Evolutionary conservation across 768 basidiomycete genomes (phyloP).

Genomic region (Mycena galopus): DNA sequence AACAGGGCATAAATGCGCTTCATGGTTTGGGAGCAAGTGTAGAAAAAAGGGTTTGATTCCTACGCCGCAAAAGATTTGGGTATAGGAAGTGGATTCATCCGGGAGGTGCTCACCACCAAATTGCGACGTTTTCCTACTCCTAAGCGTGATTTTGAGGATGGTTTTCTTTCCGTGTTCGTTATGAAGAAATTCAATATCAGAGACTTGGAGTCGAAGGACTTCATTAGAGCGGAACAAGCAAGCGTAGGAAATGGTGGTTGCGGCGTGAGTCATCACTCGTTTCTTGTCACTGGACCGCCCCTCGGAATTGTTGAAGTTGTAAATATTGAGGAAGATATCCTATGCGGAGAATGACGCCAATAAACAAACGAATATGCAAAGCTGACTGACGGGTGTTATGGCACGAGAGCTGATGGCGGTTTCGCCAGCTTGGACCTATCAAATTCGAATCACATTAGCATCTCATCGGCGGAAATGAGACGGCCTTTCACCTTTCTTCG

Average conservation of each 20-base stretch:
- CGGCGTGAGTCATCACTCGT: slow-evolving; percentile 42
- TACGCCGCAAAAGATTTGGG: slow-evolving; percentile 2
- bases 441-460: too few relatives aligned
- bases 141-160: slow-evolving; percentile 37
- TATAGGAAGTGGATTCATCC: too few relatives aligned
- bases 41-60: slow-evolving; percentile 48
- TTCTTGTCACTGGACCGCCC: slow-evolving; percentile 45
- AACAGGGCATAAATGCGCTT: slow-evolving; percentile 50
- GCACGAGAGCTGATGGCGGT: slow-evolving; percentile 34
- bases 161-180: not conserved
- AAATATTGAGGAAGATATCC: slow-evolving; percentile 2
- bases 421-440: slow-evolving; percentile 34
- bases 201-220: slow-evolving; percentile 46
- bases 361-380: too few relatives aligned
- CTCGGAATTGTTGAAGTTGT: slow-evolving; percentile 30
- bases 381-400: slow-evolving; percentile 23
- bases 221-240: slow-evolving; percentile 50
- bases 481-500: slow-evolving; percentile 15
- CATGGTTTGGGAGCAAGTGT: slow-evolving; percentile 34
- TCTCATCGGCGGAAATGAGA: not conserved
- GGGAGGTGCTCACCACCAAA: slow-evolving; percentile 36
- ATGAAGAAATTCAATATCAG: slow-evolving; percentile 38
- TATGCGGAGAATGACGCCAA: too few relatives aligned
- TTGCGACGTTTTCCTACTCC: slow-evolving; percentile 44
- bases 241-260: slow-evolving; percentile 47